Conservation (phyloP, 1,139 yeast genomes). For the Geotrichum histeridarum region DNA sequence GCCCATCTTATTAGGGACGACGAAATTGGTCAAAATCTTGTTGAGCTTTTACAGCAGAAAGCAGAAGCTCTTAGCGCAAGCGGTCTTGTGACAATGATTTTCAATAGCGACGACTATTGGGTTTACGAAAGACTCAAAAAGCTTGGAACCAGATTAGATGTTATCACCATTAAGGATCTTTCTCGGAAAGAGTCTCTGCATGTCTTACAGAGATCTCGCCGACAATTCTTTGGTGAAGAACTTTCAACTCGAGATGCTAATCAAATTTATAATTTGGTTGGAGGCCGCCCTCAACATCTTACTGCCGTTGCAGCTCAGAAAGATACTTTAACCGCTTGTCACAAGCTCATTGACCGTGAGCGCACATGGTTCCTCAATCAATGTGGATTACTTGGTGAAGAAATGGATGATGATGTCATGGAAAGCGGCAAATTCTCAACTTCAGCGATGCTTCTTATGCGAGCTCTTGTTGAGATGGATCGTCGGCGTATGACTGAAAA, state of each 20-base stretch:
- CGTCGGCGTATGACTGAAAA: constrained; percentile 30
- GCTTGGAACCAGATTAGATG: constrained; percentile 69
- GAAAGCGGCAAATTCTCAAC: constrained; percentile 75
- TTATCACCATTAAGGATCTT: constrained; percentile 66
- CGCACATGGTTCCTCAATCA: constrained; percentile 83
- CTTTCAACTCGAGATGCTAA: constrained; percentile 44
- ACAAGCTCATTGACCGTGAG: constrained; percentile 67
- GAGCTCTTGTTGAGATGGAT: constrained; percentile 69
- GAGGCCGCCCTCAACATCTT: constrained; percentile 81
- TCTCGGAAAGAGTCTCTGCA: constrained; percentile 51
- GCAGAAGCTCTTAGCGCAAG: constrained; percentile 76
- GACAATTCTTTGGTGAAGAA: constrained; percentile 43
- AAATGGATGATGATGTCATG: constrained; percentile 88
- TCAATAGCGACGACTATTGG: constrained; percentile 86
- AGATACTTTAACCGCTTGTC: constrained; percentile 61
- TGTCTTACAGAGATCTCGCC: constrained; percentile 53
- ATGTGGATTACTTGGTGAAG: constrained; percentile 69
- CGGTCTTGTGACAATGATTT: constrained; percentile 68
- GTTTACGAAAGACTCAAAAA: constrained; percentile 70
- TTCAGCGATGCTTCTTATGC: constrained; percentile 71
- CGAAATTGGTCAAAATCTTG: constrained; percentile 58
- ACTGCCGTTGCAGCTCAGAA: constrained; percentile 65
- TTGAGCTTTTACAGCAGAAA: constrained; percentile 77
- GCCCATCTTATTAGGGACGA: constrained; percentile 71
- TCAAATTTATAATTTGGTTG: constrained; percentile 62